These are phyloP conservation scores for Apophysomyces trapeziformis DNA, from an alignment of 371 early-diverging fungal species.

Conservation along the genomic window DNA sequence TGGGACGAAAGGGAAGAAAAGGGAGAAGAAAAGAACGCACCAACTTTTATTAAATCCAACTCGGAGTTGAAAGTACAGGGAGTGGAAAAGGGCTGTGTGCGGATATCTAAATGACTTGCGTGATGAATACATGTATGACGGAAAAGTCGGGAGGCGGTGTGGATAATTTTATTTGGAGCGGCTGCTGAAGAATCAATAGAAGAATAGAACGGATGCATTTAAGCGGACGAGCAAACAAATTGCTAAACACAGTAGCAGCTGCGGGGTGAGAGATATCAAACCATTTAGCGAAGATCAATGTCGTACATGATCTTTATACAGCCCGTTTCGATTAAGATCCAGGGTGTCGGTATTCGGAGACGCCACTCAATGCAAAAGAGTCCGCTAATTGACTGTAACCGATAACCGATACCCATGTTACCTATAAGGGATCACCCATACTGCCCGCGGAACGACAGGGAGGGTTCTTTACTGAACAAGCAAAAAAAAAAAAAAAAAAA, in stretches of 20 bases:
- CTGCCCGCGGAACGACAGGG: too few species aligned
- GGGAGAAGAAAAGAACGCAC: background rate
- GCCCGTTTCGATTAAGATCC: background rate
- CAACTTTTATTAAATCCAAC: conserved; percentile 8
- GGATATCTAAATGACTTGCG: conserved; percentile 3
- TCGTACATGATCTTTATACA: background rate
- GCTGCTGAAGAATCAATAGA: conserved; percentile 7
- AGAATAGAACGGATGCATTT: conserved; percentile 1
- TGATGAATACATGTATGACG: conserved; percentile 6
- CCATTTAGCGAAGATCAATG: conserved; percentile 8
- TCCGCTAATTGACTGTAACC: too few species aligned
- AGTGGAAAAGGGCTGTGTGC: conserved; percentile 5
- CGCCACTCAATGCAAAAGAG: background rate
- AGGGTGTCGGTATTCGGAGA: conserved; percentile 7
- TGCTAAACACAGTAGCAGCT: conserved; percentile 6
- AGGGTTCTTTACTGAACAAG: too few species aligned
- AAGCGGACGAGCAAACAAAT: background rate
- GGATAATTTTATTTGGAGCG: background rate
- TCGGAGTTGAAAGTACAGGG: background rate
- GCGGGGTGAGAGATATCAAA: conserved; percentile 1
- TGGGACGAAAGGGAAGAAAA: background rate
- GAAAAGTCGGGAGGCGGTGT: conserved; percentile 12
- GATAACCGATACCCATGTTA: too few species aligned
- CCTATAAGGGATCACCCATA: too few species aligned
- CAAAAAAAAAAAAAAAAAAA: too few species aligned